phyloP scores from a whole-genome alignment of 177 flowering plant genomes.

The Tripterygium wilfordii region DNA sequence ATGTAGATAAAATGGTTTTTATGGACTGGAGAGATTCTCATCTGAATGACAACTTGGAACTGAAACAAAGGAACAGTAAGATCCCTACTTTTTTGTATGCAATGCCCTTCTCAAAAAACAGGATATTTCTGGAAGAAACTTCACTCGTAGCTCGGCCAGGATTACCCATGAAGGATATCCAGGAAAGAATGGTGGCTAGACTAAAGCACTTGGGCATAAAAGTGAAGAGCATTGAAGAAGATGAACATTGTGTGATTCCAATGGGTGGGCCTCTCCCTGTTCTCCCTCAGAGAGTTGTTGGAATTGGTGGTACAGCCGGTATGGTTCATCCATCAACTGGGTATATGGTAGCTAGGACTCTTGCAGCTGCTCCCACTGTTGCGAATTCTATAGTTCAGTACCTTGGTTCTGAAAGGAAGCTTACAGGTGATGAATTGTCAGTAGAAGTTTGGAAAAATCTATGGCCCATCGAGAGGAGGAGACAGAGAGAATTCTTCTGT shows the following conservation, averaged over 20 bases:
- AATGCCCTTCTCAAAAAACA: constrained; percentile 70
- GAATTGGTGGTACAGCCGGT: constrained; percentile 95
- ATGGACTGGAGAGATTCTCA: constrained; percentile 93
- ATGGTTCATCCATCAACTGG: too few species aligned
- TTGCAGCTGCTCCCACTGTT: constrained; percentile 82
- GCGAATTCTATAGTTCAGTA: constrained; percentile 60
- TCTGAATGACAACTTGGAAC: constrained; percentile 28
- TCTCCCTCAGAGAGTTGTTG: constrained; percentile 77
- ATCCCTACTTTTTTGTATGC: constrained; percentile 83
- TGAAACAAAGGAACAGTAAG: constrained; percentile 49
- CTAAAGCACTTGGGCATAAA: constrained; percentile 67
- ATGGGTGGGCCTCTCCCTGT: constrained; percentile 96
- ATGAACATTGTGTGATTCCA: constrained; percentile 78
- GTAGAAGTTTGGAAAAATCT: constrained; percentile 70
- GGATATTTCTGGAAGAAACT: constrained; percentile 86
- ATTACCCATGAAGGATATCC: constrained; percentile 55
- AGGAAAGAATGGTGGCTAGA: constrained; percentile 77
- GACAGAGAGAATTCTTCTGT: constrained; percentile 90
- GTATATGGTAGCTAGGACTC: too few species aligned
- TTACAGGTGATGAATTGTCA: constrained; percentile 47
- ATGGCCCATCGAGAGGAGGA: constrained; percentile 81
- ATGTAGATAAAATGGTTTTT: constrained; percentile 76
- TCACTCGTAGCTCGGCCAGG: constrained; percentile 90
- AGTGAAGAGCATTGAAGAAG: constrained; percentile 77
- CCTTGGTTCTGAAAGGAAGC: constrained; percentile 41